phyloP scores from a whole-genome alignment of 2,329 filamentous ascomycete genomes.

The Zymoseptoria tritici region DNA sequence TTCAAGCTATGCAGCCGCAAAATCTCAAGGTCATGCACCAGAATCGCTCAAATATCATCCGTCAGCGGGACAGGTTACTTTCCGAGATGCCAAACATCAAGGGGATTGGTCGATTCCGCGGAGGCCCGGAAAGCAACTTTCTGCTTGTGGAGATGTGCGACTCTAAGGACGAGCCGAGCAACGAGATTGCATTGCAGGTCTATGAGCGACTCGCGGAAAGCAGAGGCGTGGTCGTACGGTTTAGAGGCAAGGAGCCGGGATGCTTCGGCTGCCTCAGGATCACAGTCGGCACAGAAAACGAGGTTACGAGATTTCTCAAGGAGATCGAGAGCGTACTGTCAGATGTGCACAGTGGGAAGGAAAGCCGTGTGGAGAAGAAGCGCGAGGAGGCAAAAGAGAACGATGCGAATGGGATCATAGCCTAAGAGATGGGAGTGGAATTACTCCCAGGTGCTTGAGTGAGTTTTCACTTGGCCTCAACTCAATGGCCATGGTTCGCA shows the following conservation, averaged over 20 bases:
- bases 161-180: constrained; percentile 64
- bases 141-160: constrained; percentile 83
- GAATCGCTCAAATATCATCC: constrained; percentile 62
- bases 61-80: constrained; percentile 70
- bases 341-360: constrained; percentile 39
- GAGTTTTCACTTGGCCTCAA: too few relatives aligned
- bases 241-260: constrained; percentile 85
- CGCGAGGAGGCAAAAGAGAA: constrained; percentile 41
- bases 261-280: constrained; percentile 84
- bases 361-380: constrained; percentile 21
- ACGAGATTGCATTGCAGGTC: constrained; percentile 65
- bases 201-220: constrained; percentile 81
- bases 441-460: too few relatives aligned
- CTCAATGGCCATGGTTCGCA: too few relatives aligned
- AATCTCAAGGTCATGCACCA: constrained; percentile 66
- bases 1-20: constrained; percentile 57
- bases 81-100: constrained; percentile 63
- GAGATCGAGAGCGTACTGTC: constrained; percentile 53
- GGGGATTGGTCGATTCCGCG: constrained; percentile 73
- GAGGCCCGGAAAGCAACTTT: constrained; percentile 80
- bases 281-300: constrained; percentile 82
- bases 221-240: constrained; percentile 84
- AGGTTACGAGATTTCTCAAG: constrained; percentile 70
- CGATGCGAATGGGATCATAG: constrained; percentile 44
- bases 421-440: constrained; percentile 10